Base-by-base conservation (phyloP, 768 basidiomycete genomes). In the Mycena latifolia region DNA sequence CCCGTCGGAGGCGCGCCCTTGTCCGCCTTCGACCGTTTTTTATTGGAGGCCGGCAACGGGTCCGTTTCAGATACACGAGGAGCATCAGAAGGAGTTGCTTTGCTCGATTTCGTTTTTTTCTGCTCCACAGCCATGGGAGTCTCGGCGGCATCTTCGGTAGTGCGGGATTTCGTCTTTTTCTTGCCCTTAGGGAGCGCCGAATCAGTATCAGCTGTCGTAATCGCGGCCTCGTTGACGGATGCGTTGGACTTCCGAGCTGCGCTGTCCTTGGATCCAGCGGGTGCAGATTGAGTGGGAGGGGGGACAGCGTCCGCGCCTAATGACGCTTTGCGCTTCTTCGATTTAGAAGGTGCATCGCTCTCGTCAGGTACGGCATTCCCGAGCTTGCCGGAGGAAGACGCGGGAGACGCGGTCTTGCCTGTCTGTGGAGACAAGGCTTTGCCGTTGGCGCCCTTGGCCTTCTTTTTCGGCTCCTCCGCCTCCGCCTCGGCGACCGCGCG, bases 391-490 rank as follows among this genome's bases (percentile, higher is more conserved):
- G 63, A 46, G 22, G 58, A 29, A 33, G 67, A 33, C 17, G 62
- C 41, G 37, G 37, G 5, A 14, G 33, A 35, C 8, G 14, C 37
- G n/a, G 52, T 41, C 39, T 64, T 43, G 52, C 57, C 35, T 28
- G 67, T 24, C 20, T 64, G 29, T n/a, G 65, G 52, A 3, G 67
- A 35, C 17, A 69, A 31, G 11, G 71, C 28, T 27, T 72, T 67
- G 27, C 65, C 72, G 15, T 74, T 66, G 28, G 70, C 61, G 48
- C 73, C 74, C 64, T 82, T 83, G 2, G 73, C 76, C 71, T 85
- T 85, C 72, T 87, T 88, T 75, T 78, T 79, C 37, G 82, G 80
- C 45, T 81, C 80, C 61, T 76, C 80, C 37, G 64, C 76, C n/a
- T 77, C 78, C 22, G 75, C 79, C 29, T 80, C 79, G 0, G 77